Percentiles rank a stretch among this genome's conserved stretches.
Evolutionary conservation across 345 rosid species (phyloP).

Genomic region (Raphanus sativus): DNA sequence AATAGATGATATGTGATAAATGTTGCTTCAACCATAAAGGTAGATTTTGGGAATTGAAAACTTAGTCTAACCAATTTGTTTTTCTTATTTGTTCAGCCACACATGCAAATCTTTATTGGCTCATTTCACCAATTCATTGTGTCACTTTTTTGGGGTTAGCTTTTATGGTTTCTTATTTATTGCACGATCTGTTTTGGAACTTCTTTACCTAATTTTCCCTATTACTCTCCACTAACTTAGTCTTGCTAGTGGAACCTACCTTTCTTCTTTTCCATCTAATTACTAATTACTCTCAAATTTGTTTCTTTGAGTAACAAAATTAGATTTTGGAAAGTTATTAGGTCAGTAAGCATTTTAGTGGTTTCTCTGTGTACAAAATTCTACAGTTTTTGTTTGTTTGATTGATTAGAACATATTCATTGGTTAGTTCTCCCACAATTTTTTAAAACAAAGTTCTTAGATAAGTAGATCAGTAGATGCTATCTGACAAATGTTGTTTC

Average conservation of each 20-base stretch:
- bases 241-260: slow-evolving; percentile 19
- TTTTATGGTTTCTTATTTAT: slow-evolving; percentile 33
- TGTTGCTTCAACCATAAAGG: background rate
- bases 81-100: background rate
- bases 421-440: background rate
- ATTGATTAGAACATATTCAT: background rate
- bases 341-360: background rate
- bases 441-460: background rate
- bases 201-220: slow-evolving; percentile 47
- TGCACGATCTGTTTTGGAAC: slow-evolving; percentile 36
- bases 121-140: slow-evolving; percentile 10
- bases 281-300: background rate
- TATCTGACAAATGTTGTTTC: slow-evolving; percentile 11
- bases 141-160: slow-evolving; percentile 22
- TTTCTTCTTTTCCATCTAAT: slow-evolving; percentile 1
- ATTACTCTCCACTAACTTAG: slow-evolving; percentile 16
- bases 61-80: background rate
- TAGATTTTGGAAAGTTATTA: background rate
- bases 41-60: slow-evolving; percentile 9
- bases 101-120: slow-evolving; percentile 17
- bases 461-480: background rate
- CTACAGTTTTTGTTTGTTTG: background rate
- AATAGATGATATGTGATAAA: slow-evolving; percentile 6
- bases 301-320: background rate
- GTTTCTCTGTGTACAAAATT: background rate